These are phyloP conservation scores for Cronartium quercuum DNA, from an alignment of 1,284 basidiomycete species.

Conservation along the genomic window DNA sequence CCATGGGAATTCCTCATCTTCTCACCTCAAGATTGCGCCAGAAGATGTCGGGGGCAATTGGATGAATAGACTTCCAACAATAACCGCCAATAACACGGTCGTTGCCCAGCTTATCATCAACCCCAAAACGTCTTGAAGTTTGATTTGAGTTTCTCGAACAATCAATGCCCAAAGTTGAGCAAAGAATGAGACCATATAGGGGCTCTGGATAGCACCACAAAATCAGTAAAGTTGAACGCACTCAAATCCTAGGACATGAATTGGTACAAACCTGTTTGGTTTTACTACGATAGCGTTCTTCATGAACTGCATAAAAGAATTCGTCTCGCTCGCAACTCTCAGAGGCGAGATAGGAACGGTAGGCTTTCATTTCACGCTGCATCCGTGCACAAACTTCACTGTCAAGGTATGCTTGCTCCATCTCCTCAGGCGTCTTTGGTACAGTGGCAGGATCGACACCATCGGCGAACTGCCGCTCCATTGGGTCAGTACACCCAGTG, in stretches of 20 bases:
- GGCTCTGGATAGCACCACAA: slow-evolving; percentile 61
- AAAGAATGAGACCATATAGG: slow-evolving; percentile 74
- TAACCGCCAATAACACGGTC: slow-evolving; percentile 59
- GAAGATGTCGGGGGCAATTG: slow-evolving; percentile 66
- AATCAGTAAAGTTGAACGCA: background rate
- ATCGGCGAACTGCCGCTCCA: slow-evolving; percentile 1
- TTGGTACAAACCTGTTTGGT: slow-evolving; percentile 50
- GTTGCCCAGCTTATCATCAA: slow-evolving; percentile 44
- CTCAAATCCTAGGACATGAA: background rate
- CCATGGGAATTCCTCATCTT: slow-evolving; percentile 51
- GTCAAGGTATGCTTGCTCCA: slow-evolving; percentile 59
- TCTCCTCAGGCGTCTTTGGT: slow-evolving; percentile 44
- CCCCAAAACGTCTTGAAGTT: slow-evolving; percentile 42
- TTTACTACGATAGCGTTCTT: slow-evolving; percentile 75
- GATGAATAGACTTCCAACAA: slow-evolving; percentile 59
- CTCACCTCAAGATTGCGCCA: slow-evolving; percentile 79
- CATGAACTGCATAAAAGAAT: slow-evolving; percentile 67
- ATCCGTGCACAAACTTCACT: slow-evolving; percentile 57
- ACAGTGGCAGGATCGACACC: slow-evolving; percentile 41
- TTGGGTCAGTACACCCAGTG: slow-evolving; percentile 43
- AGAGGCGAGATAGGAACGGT: slow-evolving; percentile 51
- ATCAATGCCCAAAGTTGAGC: slow-evolving; percentile 57
- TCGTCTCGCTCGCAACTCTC: slow-evolving; percentile 52
- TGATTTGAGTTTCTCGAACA: slow-evolving; percentile 46
- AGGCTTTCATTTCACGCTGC: slow-evolving; percentile 58